phyloP scores from a whole-genome alignment of 768 basidiomycete species.

The Gymnopilus dilepis region DNA sequence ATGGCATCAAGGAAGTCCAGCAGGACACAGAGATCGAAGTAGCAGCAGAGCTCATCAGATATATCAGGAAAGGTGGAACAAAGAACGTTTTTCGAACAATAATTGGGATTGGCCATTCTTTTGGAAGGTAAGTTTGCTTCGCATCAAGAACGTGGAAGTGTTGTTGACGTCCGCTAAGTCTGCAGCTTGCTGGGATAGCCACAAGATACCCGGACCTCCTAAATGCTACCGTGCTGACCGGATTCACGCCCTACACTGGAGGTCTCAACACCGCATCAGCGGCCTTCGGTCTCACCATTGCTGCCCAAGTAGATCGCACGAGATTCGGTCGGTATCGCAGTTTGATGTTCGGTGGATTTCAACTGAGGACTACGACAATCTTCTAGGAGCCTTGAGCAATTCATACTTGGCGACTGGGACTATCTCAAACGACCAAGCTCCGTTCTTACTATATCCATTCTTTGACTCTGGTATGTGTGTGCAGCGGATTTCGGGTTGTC shows the following conservation, averaged over 20 bases:
- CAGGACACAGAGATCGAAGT: constrained; percentile 25
- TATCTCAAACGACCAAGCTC: constrained; percentile 23
- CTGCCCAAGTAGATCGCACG: constrained; percentile 17
- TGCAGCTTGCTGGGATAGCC: constrained; percentile 24
- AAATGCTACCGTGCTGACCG: constrained; percentile 28
- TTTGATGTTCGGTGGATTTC: not conserved
- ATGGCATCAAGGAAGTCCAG: constrained; percentile 30
- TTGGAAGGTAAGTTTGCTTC: constrained; percentile 24
- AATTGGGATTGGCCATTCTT: constrained; percentile 32
- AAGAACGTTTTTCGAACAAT: constrained; percentile 17
- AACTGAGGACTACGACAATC: not conserved
- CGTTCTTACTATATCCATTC: constrained; percentile 26
- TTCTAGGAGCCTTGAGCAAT: constrained; percentile 17
- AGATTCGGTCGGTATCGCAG: constrained; percentile 23
- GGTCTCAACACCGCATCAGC: constrained; percentile 19
- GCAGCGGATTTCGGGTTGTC: not conserved
- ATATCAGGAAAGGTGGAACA: constrained; percentile 11
- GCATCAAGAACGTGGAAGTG: not conserved
- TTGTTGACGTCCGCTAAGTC: constrained; percentile 6
- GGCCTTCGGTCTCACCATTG: constrained; percentile 23
- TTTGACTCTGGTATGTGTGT: constrained; percentile 25
- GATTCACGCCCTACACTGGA: constrained; percentile 18
- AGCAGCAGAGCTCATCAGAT: constrained; percentile 21
- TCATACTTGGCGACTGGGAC: constrained; percentile 23
- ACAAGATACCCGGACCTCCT: constrained; percentile 22